These are phyloP conservation scores for Spiromastix sp. DNA, from an alignment of 2,329 filamentous ascomycete species.

Conservation along the genomic window DNA sequence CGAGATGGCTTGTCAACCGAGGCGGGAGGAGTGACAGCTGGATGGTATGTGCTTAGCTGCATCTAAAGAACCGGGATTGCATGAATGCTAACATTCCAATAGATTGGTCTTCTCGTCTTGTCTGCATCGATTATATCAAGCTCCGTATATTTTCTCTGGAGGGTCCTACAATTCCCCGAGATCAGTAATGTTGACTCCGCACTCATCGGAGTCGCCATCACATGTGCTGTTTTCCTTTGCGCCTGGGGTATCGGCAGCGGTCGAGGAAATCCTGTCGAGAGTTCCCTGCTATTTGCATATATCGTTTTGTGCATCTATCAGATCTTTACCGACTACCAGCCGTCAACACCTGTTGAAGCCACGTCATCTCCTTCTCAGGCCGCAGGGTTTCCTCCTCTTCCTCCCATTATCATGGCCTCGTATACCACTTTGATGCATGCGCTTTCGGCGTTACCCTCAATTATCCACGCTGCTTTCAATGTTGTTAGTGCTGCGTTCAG, in stretches of 20 bases:
- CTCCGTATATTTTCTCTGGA: conserved; percentile 92
- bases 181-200: conserved; percentile 88
- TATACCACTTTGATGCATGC: conserved; percentile 85
- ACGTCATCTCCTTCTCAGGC: conserved; percentile 47
- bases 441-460: conserved; percentile 70
- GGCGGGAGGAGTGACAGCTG: conserved; percentile 83
- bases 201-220: conserved; percentile 84
- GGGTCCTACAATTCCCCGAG: conserved; percentile 85
- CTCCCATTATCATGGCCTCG: conserved; percentile 95
- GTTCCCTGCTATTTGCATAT: conserved; percentile 90
- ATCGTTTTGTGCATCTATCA: conserved; percentile 98
- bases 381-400: conserved; percentile 80
- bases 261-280: conserved; percentile 89
- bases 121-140: conserved; percentile 89
- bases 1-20: conserved; percentile 85
- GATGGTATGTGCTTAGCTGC: conserved; percentile 58
- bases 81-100: conserved; percentile 12
- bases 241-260: conserved; percentile 91
- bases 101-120: conserved; percentile 80
- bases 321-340: conserved; percentile 96
- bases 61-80: not conserved
- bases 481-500: conserved; percentile 87
- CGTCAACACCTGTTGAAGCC: conserved; percentile 55
- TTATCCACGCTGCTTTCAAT: conserved; percentile 71
- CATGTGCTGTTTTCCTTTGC: conserved; percentile 83